Evolutionary conservation across 495 filamentous ascomycete genomes (phyloP).

Genomic region (Xylaria flabelliformis): DNA sequence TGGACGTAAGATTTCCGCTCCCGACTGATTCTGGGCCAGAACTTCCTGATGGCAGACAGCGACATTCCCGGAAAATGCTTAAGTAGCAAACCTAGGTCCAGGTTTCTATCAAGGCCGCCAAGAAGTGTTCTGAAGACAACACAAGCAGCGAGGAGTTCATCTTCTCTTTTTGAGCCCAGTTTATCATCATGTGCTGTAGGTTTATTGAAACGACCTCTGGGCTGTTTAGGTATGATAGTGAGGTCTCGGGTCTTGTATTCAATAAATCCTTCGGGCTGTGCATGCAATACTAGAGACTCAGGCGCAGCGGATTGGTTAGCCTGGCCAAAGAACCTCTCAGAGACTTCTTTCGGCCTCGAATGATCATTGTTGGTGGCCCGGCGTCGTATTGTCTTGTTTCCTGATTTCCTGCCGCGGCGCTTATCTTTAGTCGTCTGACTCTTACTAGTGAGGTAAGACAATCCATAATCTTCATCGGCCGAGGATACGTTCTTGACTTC

Average conservation of each 20-base stretch:
- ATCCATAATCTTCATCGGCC: constrained; percentile 32
- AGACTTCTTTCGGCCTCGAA: constrained; percentile 9
- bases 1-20: constrained; percentile 68
- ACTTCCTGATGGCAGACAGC: constrained; percentile 61
- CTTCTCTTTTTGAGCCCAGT: constrained; percentile 49
- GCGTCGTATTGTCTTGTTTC: not conserved
- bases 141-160: constrained; percentile 68
- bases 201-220: constrained; percentile 46
- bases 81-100: constrained; percentile 78
- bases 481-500: constrained; percentile 40
- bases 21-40: constrained; percentile 64
- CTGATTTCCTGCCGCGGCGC: not conserved
- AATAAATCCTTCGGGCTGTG: constrained; percentile 39
- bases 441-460: constrained; percentile 18
- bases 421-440: not conserved
- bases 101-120: constrained; percentile 69
- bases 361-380: no score
- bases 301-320: not conserved
- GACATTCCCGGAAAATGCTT: constrained; percentile 69
- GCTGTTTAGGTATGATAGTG: constrained; percentile 43
- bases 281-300: not conserved
- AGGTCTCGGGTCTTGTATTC: constrained; percentile 49
- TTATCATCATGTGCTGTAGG: constrained; percentile 38
- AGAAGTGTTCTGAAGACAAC: constrained; percentile 74
- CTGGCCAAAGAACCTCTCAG: not conserved